Base-by-base conservation (phyloP, 1,284 basidiomycete genomes). In the Vanrija humicola region DNA sequence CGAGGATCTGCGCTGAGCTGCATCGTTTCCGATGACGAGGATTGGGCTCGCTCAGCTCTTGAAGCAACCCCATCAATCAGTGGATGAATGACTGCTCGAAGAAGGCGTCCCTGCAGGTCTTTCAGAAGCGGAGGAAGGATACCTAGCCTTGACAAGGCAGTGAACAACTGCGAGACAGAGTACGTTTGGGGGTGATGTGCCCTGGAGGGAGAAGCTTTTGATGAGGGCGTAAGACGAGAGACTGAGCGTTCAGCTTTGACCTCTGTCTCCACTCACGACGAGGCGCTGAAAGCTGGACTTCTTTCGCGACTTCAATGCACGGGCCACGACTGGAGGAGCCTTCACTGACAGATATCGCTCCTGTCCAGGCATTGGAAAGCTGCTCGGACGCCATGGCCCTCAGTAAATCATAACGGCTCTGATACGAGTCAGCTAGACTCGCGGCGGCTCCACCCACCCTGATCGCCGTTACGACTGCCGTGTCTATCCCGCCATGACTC, bases 311-410 rank as follows among this genome's bases (percentile, higher is more conserved):
- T 15, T 34, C 9, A 34, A 34, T 34, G 12, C 34, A 10, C 34
- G 34, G 34, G 2, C 34, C 34, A 5, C 34, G 4, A 5, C 5
- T 14, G 12, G 34, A 34, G 12, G 14, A 12, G 34, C 34, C 34
- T 15, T 34, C 34, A 12, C 12, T 34, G 34, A 54, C 34, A 5
- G 58, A 56, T 14, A 70, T 51, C 3, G 63, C 61, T 14, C 58
- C 44, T 3, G 39, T 28, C 44, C 64, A 67, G 0, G 64, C 69
- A n/a, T 64, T 65, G 0, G 19, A 38, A 42, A 38, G 55, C 58
- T 62, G 28, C 42, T 48, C 67, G 59, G 43, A 16, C 2, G 45
- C 18, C 21, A 56, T 53, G 12, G 50, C 25, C 38, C 43, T 34
- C 16, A 44, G 46, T 14, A 21, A 1, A 1, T 52, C 16, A 21